Evolutionary conservation across 306 rosid species (phyloP).

Genomic region (Herpetospermum pedunculosum): DNA sequence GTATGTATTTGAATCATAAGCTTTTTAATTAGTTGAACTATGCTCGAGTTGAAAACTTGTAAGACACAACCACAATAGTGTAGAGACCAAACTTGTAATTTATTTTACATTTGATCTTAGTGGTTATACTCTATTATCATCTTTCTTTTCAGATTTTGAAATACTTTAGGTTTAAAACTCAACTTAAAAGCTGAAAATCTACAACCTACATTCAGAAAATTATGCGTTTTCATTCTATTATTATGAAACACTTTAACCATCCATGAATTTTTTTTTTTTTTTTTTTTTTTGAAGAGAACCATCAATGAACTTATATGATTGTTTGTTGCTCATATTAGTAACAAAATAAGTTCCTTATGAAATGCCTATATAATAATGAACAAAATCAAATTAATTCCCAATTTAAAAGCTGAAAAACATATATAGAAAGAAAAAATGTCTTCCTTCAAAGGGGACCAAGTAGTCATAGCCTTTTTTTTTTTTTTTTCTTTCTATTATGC

Average conservation of each 20-base stretch:
- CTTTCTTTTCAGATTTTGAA: not conserved
- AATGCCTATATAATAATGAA: not conserved
- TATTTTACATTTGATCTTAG: not conserved
- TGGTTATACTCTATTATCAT: not conserved
- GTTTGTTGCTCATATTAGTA: not conserved
- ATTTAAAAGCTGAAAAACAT: not conserved
- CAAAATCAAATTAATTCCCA: not conserved
- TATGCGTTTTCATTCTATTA: not conserved
- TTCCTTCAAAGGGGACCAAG: not conserved
- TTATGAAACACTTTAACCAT: not conserved
- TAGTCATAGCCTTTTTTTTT: not conserved
- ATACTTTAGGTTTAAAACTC: not conserved
- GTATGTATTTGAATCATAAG: too few relatives aligned
- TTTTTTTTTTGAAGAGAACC: too few relatives aligned
- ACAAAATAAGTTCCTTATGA: not conserved
- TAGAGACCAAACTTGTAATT: too few relatives aligned
- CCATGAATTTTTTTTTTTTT: not conserved
- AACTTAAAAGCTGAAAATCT: not conserved
- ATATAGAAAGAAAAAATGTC: not conserved
- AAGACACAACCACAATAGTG: too few relatives aligned
- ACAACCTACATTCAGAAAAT: not conserved
- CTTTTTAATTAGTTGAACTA: too few relatives aligned
- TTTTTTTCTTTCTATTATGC: not conserved
- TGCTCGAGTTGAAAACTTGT: too few relatives aligned
- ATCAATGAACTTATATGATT: not conserved